Evolutionary conservation across 192 early-diverging fungal species (phyloP).

Genomic region (Linnemannia exigua): DNA sequence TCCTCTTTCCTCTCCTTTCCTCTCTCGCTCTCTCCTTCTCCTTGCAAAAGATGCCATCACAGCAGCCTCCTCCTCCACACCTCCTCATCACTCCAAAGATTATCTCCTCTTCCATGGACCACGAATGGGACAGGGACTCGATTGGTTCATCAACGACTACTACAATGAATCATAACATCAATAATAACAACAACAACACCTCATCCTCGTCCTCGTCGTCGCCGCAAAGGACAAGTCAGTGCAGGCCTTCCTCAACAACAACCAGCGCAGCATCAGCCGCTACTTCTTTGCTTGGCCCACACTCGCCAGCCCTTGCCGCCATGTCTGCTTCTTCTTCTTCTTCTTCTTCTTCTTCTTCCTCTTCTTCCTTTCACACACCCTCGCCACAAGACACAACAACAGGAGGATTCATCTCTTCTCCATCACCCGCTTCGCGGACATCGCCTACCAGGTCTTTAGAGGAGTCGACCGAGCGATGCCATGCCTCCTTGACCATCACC

Average conservation of each 20-base stretch:
- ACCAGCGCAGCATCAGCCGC: not conserved
- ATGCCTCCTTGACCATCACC: not conserved
- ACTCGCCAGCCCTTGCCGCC: not conserved
- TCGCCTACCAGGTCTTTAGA: not conserved
- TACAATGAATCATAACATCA: constrained; percentile 4
- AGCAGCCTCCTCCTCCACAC: constrained; percentile 30
- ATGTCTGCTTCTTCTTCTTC: not conserved
- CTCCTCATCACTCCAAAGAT: constrained; percentile 20
- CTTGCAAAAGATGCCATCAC: constrained; percentile 15
- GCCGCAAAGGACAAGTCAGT: not conserved
- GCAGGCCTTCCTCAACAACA: not conserved
- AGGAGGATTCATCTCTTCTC: not conserved
- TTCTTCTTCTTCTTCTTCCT: not conserved
- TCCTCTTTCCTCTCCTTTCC: not conserved
- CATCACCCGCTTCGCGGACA: not conserved
- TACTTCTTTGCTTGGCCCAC: not conserved
- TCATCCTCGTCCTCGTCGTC: not conserved
- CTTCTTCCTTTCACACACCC: not conserved
- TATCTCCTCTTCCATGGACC: not conserved
- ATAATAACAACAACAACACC: not conserved
- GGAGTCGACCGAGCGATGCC: not conserved
- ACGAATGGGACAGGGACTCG: constrained; percentile 23
- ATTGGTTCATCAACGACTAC: constrained; percentile 23
- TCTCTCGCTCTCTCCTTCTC: not conserved
- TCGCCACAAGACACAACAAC: not conserved